phyloP scores from a whole-genome alignment of 2,329 filamentous ascomycete genomes.

The Sclerotinia glacialis region DNA sequence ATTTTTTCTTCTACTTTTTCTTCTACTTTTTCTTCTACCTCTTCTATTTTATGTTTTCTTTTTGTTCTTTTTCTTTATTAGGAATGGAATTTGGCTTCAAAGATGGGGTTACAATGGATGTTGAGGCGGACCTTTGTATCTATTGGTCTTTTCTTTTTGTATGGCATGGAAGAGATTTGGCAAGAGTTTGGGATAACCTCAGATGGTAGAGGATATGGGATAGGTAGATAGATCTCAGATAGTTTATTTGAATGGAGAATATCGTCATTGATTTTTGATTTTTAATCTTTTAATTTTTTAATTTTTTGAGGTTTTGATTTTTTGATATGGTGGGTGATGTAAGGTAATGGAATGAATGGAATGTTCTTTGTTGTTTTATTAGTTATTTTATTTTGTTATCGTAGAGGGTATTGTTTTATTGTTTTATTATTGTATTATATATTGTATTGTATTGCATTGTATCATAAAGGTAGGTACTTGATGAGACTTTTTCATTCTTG shows the following conservation, averaged over 20 bases:
- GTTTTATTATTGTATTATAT: too few relatives aligned
- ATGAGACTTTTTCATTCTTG: too few relatives aligned
- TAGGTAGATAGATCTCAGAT: slow-evolving; percentile 6
- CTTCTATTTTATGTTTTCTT: slow-evolving; percentile 8
- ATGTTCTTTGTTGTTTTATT: background rate
- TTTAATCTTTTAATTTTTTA: background rate
- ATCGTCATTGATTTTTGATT: background rate
- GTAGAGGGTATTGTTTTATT: background rate
- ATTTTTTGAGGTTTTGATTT: too few relatives aligned
- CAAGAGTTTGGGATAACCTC: background rate
- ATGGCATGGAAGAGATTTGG: background rate
- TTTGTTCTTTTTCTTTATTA: background rate
- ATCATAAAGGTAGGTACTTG: too few relatives aligned
- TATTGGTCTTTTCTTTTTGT: background rate
- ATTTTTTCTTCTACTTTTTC: background rate
- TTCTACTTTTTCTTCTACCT: background rate
- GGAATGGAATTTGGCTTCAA: too few relatives aligned
- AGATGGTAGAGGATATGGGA: background rate
- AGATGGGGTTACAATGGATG: background rate
- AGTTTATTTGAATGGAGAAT: background rate
- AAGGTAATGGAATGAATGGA: too few relatives aligned
- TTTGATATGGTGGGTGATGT: background rate
- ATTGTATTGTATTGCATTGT: too few relatives aligned
- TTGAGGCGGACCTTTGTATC: background rate
- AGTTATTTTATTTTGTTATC: background rate